These are phyloP conservation scores for Phytophthora pistaciae DNA, from an alignment of 352 stramenopile genomes.

Conservation along the genomic window DNA sequence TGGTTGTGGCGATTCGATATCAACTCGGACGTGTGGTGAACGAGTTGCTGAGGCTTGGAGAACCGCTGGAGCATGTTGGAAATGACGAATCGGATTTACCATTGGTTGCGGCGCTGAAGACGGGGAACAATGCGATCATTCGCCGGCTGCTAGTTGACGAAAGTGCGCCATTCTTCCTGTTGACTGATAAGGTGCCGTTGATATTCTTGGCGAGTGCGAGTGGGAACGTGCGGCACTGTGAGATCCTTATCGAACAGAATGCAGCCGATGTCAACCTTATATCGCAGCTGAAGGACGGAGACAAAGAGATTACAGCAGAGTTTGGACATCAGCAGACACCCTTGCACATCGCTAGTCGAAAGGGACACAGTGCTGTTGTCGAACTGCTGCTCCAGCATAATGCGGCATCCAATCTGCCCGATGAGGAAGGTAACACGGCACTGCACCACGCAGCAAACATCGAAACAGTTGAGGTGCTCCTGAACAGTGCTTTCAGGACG, in stretches of 20 bases:
- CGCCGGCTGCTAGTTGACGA: conserved; percentile 77
- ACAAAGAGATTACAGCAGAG: conserved; percentile 79
- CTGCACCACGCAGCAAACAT: conserved; percentile 77
- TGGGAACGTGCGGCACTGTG: conserved; percentile 74
- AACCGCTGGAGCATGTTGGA: conserved; percentile 57
- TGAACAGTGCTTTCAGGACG: conserved; percentile 67
- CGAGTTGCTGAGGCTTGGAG: conserved; percentile 64
- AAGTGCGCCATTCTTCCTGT: conserved; percentile 71
- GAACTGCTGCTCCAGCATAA: conserved; percentile 72
- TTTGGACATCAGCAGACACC: conserved; percentile 80
- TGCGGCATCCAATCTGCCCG: conserved; percentile 78
- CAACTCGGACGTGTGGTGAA: conserved; percentile 85
- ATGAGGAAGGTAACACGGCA: conserved; percentile 84
- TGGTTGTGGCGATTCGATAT: conserved; percentile 84
- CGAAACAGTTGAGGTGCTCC: conserved; percentile 69
- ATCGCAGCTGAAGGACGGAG: conserved; percentile 76
- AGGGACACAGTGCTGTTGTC: conserved; percentile 69
- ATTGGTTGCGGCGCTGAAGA: conserved; percentile 74
- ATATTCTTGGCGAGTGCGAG: conserved; percentile 81
- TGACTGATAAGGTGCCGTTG: conserved; percentile 82
- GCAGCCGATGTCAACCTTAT: conserved; percentile 80
- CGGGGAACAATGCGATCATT: conserved; percentile 80
- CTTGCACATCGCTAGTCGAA: conserved; percentile 80
- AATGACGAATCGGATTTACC: conserved; percentile 67
- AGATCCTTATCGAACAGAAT: conserved; percentile 74